Conservation (phyloP, 106 monocot genomes). For the Platanthera guangdongensis region DNA sequence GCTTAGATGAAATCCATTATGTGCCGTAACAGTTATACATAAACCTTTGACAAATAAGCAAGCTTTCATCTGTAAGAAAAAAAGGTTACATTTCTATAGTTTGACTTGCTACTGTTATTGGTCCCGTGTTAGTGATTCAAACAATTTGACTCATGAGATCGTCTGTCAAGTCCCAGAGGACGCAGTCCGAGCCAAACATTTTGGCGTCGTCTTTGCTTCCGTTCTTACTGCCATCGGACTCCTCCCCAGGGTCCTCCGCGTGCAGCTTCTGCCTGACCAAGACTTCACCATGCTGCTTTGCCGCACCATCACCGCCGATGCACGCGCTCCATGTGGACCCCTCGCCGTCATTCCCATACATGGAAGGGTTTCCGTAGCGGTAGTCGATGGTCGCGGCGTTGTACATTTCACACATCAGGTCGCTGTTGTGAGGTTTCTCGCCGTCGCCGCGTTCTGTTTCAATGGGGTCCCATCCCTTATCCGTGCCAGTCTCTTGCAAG, state of each 20-base stretch:
- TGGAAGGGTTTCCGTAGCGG: slow-evolving; percentile 13
- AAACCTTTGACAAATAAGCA: neutral
- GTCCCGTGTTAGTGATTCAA: neutral
- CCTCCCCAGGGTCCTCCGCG: slow-evolving; percentile 27
- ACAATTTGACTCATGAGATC: slow-evolving; percentile 57
- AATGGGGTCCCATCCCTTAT: slow-evolving; percentile 18
- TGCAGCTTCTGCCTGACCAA: neutral
- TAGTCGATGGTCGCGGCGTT: slow-evolving; percentile 9
- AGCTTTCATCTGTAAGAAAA: neutral
- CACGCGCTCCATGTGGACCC: slow-evolving; percentile 38
- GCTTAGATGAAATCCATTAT: slow-evolving; percentile 27
- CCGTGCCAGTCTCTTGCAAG: slow-evolving; percentile 21
- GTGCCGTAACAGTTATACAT: neutral
- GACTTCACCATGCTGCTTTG: neutral
- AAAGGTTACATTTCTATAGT: neutral
- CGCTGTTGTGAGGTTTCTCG: slow-evolving; percentile 8
- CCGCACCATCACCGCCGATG: slow-evolving; percentile 18
- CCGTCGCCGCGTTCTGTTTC: neutral
- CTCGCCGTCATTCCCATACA: slow-evolving; percentile 22
- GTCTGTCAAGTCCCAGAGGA: slow-evolving; percentile 85
- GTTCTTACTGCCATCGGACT: slow-evolving; percentile 17
- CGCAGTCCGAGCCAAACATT: slow-evolving; percentile 46
- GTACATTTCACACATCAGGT: slow-evolving; percentile 10
- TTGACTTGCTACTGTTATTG: neutral
- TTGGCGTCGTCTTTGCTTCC: slow-evolving; percentile 14